phyloP scores from a whole-genome alignment of 306 rosid genomes.

The Elaeagnus macrophylla region DNA sequence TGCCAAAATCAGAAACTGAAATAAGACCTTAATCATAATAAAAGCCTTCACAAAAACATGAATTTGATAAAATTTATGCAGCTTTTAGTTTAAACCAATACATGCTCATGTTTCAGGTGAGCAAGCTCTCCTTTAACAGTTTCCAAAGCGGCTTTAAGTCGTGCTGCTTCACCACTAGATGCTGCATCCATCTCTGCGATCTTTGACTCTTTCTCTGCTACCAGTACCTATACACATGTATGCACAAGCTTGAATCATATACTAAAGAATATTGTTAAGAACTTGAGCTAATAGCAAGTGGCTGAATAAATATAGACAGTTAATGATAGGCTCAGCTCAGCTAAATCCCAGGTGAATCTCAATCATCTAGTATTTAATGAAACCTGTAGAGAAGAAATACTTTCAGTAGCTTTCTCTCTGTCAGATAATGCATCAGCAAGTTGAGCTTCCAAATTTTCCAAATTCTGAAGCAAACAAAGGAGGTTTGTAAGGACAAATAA shows the following conservation, averaged over 20 bases:
- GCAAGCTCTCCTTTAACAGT: constrained; percentile 76
- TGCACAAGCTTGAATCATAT: neutral
- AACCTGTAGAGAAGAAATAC: constrained; percentile 88
- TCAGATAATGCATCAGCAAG: constrained; percentile 85
- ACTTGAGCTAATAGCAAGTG: neutral
- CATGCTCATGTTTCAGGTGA: constrained; percentile 75
- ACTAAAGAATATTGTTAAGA: neutral
- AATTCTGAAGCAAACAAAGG: constrained; percentile 43
- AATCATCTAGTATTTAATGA: constrained; percentile 7
- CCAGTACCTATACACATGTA: constrained; percentile 38
- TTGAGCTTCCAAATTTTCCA: constrained; percentile 89
- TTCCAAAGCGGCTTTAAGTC: constrained; percentile 84
- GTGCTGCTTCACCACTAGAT: constrained; percentile 85
- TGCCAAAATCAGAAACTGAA: neutral
- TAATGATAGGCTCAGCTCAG: constrained; percentile 5
- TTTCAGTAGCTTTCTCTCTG: constrained; percentile 77
- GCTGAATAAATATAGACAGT: neutral
- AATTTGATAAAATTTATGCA: constrained; percentile 8
- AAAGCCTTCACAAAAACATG: neutral
- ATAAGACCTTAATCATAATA: neutral
- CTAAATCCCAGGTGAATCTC: neutral
- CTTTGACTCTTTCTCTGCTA: constrained; percentile 87
- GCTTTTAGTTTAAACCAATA: constrained; percentile 28
- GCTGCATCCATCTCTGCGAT: constrained; percentile 99
- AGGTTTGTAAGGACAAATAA: constrained; percentile 13